Evolutionary conservation across 2,329 filamentous ascomycete genomes (phyloP).

Genomic region (Trichoderma afroharzianum): DNA sequence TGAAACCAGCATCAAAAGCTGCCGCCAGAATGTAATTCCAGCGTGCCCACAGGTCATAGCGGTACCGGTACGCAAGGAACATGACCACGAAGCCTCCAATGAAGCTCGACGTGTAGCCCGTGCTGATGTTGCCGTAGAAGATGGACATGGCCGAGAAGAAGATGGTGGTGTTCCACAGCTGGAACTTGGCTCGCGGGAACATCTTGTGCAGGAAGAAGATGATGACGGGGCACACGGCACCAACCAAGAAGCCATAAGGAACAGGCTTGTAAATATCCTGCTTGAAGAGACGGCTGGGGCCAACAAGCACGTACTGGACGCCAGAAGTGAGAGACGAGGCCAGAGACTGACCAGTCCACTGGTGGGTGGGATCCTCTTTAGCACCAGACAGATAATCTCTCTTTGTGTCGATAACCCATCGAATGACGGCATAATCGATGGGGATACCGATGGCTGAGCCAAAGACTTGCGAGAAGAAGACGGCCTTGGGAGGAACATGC

Average conservation of each 20-base stretch:
- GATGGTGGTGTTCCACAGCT: conserved; percentile 59
- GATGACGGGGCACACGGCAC: conserved; percentile 42
- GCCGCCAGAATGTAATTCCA: conserved; percentile 61
- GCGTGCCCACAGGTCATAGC: conserved; percentile 55
- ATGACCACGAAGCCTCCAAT: conserved; percentile 60
- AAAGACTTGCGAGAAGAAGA: conserved; percentile 60
- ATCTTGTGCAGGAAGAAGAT: conserved; percentile 49
- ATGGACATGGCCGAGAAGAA: conserved; percentile 54
- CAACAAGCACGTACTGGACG: conserved; percentile 58
- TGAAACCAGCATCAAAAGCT: conserved; percentile 60
- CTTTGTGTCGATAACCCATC: conserved; percentile 57
- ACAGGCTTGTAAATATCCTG: conserved; percentile 45
- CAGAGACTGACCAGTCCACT: conserved; percentile 58
- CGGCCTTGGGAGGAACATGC: conserved; percentile 55
- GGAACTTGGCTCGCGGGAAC: conserved; percentile 52
- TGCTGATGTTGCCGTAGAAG: conserved; percentile 61
- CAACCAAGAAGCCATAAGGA: conserved; percentile 52
- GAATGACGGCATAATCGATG: conserved; percentile 58
- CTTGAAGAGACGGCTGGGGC: conserved; percentile 47
- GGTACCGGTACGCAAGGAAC: conserved; percentile 54
- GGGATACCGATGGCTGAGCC: conserved; percentile 57
- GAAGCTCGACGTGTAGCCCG: conserved; percentile 54
- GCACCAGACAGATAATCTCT: conserved; percentile 50
- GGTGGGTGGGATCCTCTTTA: conserved; percentile 51
- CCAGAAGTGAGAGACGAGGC: conserved; percentile 50